Evolutionary conservation across 2,329 filamentous ascomycete species (phyloP).

Genomic region (Aspergillus sp.): DNA sequence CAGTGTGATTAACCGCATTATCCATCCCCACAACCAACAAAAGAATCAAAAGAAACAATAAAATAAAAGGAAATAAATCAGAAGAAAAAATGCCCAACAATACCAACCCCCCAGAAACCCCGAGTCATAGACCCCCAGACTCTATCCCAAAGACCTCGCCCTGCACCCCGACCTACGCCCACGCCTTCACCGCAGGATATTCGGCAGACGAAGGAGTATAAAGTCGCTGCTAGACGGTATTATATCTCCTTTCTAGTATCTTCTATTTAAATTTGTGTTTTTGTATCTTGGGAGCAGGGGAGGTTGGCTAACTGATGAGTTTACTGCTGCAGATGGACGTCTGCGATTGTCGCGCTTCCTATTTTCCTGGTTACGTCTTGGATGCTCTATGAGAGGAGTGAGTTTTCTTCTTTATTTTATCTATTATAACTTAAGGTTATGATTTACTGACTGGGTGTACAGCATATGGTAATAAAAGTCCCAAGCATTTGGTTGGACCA

Average conservation of each 20-base stretch:
- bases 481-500: slow-evolving; percentile 4
- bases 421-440: background rate
- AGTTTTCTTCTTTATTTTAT: slow-evolving; percentile 9
- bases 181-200: slow-evolving; percentile 24
- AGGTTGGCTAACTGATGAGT: background rate
- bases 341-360: slow-evolving; percentile 28
- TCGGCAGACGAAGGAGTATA: slow-evolving; percentile 38
- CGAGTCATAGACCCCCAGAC: slow-evolving; percentile 9
- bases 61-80: background rate
- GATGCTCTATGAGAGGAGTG: slow-evolving; percentile 28
- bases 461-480: slow-evolving; percentile 23
- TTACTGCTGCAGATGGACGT: slow-evolving; percentile 20
- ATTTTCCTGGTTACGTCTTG: slow-evolving; percentile 29
- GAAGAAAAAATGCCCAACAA: slow-evolving; percentile 3
- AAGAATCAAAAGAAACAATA: background rate
- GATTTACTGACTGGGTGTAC: background rate
- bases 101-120: slow-evolving; percentile 7
- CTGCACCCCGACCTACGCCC: slow-evolving; percentile 5
- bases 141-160: slow-evolving; percentile 1
- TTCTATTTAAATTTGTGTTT: background rate
- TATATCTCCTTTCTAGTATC: background rate
- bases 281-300: background rate
- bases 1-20: background rate
- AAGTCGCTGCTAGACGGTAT: slow-evolving; percentile 32
- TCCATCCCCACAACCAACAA: background rate